Percentiles rank a stretch among this genome's conserved stretches.
Evolutionary conservation across 139 green algal genomes (phyloP).

Genomic region (Desmodesmus armatus): DNA sequence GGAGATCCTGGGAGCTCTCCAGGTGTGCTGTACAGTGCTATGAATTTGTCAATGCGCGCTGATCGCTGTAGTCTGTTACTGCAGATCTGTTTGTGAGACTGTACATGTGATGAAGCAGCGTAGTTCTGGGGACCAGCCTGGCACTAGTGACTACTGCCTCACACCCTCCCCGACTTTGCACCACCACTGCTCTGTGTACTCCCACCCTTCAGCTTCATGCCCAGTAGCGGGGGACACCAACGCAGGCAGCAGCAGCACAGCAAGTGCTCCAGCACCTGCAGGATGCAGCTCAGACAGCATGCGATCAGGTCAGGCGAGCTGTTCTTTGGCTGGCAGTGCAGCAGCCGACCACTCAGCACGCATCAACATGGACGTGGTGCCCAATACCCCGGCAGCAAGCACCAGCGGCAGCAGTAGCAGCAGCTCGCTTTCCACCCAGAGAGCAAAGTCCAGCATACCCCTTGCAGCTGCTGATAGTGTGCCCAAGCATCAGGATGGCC

Average conservation of each 20-base stretch:
- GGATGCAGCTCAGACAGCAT: neutral
- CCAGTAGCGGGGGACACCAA: neutral
- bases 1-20: neutral
- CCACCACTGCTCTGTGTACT: neutral
- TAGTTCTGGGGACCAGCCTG: too few relatives aligned
- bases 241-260: neutral
- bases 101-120: too few relatives aligned
- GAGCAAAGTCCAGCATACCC: constrained; percentile 52
- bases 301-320: neutral
- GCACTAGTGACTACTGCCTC: too few relatives aligned
- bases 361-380: constrained; percentile 50
- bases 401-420: neutral
- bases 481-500: constrained; percentile 52
- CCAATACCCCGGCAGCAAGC: constrained; percentile 20
- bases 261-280: neutral
- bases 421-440: constrained; percentile 18
- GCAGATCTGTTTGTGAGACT: too few relatives aligned
- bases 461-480: constrained; percentile 38
- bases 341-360: constrained; percentile 29
- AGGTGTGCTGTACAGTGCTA: too few relatives aligned
- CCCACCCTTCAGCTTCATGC: neutral
- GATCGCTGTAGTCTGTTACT: too few relatives aligned
- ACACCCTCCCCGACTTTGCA: too few relatives aligned
- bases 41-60: too few relatives aligned
- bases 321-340: neutral